Base-by-base conservation (phyloP, 73 alveolate genomes). In the Urostyla sp. region DNA sequence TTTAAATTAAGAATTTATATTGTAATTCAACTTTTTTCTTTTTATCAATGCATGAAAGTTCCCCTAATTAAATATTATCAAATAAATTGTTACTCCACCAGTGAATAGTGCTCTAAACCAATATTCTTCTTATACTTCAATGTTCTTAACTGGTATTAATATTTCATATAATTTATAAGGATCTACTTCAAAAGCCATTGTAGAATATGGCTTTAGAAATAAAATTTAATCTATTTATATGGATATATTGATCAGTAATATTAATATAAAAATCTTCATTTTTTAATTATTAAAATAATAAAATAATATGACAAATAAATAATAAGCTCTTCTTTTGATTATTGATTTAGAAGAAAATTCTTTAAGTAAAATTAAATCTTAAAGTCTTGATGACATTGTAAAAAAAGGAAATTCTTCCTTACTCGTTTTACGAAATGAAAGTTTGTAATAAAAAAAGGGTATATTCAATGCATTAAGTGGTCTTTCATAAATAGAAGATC, bases 141-240 rank as follows among this genome's bases (percentile, higher is more conserved):
- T 69, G 10, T 20, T 69, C 16, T 67, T 31, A 20, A 69, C 44
- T 4, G 83, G 83, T 34, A 69, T 24, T 18, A 24, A 20, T 23
- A 69, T 31, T 32, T 69, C 83, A 69, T 69, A 69, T 31, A 69
- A 26, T 26, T 45, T 46, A 69, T 69, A 69, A 13, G 83, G 72
- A 16, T 69, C 83, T 5, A 48, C 34, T 3, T 34, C 18, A 10
- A 69, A 67, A 27, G 44, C 38, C n/a, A 37, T 45, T 18, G 44
- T 69, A 20, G 44, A 23, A 27, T 69, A 34, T 1, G 49, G 28
- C 10, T 45, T 45, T 10, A 69, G 53, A 6, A 5, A 21, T 7
- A 69, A 46, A 31, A 21, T 15, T 7, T 30, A 1, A 7, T 6
- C 31, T 16, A 31, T 24, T 7, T 23, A 24, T 7, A n/a, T 20